These are phyloP conservation scores for Leishmania tarentolae DNA, from an alignment of 208 protist species.

Conservation along the genomic window DNA sequence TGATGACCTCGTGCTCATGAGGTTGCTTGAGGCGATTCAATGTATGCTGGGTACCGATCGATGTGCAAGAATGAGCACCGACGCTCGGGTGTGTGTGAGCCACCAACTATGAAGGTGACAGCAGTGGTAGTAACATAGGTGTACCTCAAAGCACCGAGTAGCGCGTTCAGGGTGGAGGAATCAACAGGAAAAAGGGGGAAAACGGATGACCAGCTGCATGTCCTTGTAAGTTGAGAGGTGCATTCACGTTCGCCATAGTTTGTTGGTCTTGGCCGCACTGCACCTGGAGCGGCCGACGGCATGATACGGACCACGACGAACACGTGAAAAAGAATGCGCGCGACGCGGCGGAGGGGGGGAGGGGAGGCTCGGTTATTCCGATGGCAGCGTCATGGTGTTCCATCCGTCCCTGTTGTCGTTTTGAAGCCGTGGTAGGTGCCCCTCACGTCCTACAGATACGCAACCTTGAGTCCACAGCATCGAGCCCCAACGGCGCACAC, in stretches of 20 bases:
- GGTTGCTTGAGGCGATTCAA: not conserved
- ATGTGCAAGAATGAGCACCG: not conserved
- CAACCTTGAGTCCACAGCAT: not conserved
- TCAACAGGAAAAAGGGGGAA: not conserved
- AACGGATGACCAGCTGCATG: not conserved
- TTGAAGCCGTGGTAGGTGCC: not conserved
- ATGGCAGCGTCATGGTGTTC: not conserved
- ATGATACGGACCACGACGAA: not conserved
- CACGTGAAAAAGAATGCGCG: not conserved
- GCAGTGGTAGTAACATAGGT: not conserved
- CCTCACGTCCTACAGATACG: not conserved
- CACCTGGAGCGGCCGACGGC: not conserved
- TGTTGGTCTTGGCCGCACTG: not conserved
- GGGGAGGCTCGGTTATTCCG: not conserved
- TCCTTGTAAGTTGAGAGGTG: not conserved
- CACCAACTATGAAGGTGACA: not conserved
- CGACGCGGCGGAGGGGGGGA: no score
- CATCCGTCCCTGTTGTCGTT: not conserved
- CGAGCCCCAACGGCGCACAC: not conserved
- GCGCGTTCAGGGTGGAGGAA: not conserved
- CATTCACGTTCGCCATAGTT: no score
- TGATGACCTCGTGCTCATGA: not conserved
- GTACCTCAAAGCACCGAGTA: not conserved
- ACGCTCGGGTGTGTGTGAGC: not conserved
- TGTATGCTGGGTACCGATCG: not conserved